Evolutionary conservation across 1,284 basidiomycete species (phyloP).

Genomic region (Pseudozyma flocculosa): DNA sequence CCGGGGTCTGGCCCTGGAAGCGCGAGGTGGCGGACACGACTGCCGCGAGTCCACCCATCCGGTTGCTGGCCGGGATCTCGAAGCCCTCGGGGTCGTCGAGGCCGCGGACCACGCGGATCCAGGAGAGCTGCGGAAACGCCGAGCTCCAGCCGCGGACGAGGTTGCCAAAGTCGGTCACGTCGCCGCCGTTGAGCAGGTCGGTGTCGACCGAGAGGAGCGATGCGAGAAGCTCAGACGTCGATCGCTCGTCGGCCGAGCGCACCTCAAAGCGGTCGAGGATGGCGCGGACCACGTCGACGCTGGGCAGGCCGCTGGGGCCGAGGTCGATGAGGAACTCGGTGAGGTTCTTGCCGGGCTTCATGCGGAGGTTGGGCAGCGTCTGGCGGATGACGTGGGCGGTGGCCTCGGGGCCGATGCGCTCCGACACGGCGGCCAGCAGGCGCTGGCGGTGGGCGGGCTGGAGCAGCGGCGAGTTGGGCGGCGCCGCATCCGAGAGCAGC

Average conservation of each 20-base stretch:
- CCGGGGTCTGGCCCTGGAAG: conserved; percentile 17
- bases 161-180: conserved; percentile 32
- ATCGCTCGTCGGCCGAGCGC: conserved; percentile 33
- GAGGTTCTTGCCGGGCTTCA: conserved; percentile 35
- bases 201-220: conserved; percentile 39
- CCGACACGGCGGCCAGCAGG: conserved; percentile 48
- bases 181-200: conserved; percentile 25
- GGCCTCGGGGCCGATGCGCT: conserved; percentile 50
- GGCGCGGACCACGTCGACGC: conserved; percentile 34
- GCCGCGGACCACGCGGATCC: conserved; percentile 58
- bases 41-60: conserved; percentile 35
- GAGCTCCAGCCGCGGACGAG: conserved; percentile 23
- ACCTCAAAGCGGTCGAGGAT: conserved; percentile 40
- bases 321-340: conserved; percentile 44
- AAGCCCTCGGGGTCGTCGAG: conserved; percentile 60
- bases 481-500: conserved; percentile 38
- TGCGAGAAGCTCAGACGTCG: conserved; percentile 45
- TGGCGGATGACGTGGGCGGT: conserved; percentile 48
- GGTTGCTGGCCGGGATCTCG: conserved; percentile 58
- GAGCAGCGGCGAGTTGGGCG: conserved; percentile 32
- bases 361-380: conserved; percentile 48
- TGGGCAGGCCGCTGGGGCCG: conserved; percentile 35
- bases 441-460: conserved; percentile 42
- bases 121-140: conserved; percentile 30
- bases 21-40: conserved; percentile 54